Base-by-base conservation (phyloP, 352 stramenopile species). In the Pythium dissimile region DNA sequence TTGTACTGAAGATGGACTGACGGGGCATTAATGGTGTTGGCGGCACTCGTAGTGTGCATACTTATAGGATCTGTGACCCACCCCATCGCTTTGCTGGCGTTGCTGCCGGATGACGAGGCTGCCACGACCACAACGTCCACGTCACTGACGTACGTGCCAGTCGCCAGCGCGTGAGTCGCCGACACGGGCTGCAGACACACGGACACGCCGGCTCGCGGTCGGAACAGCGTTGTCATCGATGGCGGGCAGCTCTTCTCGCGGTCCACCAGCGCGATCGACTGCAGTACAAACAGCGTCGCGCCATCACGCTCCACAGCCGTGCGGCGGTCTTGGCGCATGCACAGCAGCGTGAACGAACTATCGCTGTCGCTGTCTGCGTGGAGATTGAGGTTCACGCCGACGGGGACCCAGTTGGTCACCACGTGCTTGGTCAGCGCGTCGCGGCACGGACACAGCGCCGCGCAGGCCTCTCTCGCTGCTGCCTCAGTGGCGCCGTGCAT, bases 101-200 rank as follows among this genome's bases (percentile, higher is more conserved):
- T 23, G 11, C 20, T 18, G 26, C 12, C 15, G 8, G n/a, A n/a
- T n/a, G n/a, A n/a, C n/a, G n/a, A n/a, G n/a, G n/a, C n/a, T n/a
- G n/a, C n/a, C n/a, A n/a, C n/a, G n/a, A n/a, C 20, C 13, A 46
- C 28, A 2, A 23, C 42, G 20, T 28, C 45, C 13, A 67, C 34
- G 37, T 54, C 41, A n/a, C 60, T 67, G 16, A 67, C 44, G 47
- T 59, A 67, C 21, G 28, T 62, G 27, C 59, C 59, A 0, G 51
- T 67, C n/a, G 50, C 52, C 26, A 61, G 35, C 11, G 59, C 59
- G 8, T 46, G 20, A 1, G 21, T 24, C 21, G 42, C 41, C 3
- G 44, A 27, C 4, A 43, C 27, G 2, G 26, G 15, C 28, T 58
- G 44, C 3, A 54, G 15, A 37, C 60, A 67, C 26, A 67, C 47